Evolutionary conservation across 306 rosid genomes (phyloP).

Genomic region (Begonia peltatifolia): DNA sequence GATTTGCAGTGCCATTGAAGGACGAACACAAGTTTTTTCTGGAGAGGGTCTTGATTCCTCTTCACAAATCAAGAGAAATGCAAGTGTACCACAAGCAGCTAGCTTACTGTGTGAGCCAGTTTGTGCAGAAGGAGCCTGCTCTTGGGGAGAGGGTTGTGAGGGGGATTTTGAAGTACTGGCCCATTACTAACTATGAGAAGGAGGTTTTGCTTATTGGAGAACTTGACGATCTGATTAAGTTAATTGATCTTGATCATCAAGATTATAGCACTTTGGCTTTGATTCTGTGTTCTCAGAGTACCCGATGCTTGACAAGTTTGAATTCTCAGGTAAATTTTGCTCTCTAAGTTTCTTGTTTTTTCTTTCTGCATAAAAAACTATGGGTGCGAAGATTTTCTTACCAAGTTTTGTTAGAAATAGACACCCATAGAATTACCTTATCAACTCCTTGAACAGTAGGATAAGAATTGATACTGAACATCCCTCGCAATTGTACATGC

Average conservation of each 20-base stretch:
- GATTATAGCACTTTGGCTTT: conserved; percentile 64
- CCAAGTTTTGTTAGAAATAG: too few species aligned
- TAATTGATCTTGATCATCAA: conserved; percentile 54
- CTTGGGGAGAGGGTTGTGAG: conserved; percentile 70
- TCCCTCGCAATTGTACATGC: too few species aligned
- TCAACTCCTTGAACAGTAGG: too few species aligned
- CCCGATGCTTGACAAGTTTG: conserved; percentile 64
- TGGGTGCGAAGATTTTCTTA: too few species aligned
- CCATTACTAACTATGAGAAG: conserved; percentile 60
- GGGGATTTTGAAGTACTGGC: conserved; percentile 76
- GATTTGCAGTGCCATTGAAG: conserved; percentile 72
- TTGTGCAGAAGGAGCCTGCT: conserved; percentile 80
- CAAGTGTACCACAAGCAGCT: conserved; percentile 52
- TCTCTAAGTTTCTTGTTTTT: too few species aligned
- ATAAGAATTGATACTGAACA: too few species aligned
- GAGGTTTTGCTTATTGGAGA: conserved; percentile 62
- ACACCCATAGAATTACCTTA: too few species aligned
- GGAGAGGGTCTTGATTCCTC: conserved; percentile 71
- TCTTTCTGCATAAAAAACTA: too few species aligned
- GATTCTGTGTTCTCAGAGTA: conserved; percentile 51
- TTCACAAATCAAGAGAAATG: conserved; percentile 68
- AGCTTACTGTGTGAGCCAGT: conserved; percentile 71
- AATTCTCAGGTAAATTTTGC: conserved; percentile 51
- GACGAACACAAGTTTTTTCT: conserved; percentile 81
- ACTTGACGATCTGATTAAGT: conserved; percentile 72